These are phyloP conservation scores for Trametes sp. DNA, from an alignment of 1,284 basidiomycete genomes.

Conservation along the genomic window DNA sequence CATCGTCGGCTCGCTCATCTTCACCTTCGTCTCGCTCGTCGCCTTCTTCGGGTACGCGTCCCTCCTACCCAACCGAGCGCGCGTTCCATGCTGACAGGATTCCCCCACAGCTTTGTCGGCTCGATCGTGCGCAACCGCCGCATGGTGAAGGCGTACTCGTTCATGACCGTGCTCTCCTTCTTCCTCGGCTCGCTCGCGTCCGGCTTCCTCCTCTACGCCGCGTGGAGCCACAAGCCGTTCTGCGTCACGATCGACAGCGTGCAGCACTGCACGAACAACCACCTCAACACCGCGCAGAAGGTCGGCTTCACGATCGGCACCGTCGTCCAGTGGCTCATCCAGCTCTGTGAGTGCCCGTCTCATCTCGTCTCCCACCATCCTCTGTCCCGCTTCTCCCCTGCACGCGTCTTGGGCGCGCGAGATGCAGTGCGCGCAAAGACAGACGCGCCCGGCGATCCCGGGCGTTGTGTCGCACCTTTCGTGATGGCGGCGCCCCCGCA, in stretches of 20 bases:
- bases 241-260: slow-evolving; percentile 31
- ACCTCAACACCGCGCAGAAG: slow-evolving; percentile 37
- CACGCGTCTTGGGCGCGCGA: background rate
- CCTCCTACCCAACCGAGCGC: background rate
- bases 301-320: slow-evolving; percentile 34
- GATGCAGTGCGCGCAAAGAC: background rate
- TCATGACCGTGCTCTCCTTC: slow-evolving; percentile 54
- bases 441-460: background rate
- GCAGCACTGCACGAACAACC: slow-evolving; percentile 27
- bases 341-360: slow-evolving; percentile 53
- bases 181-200: slow-evolving; percentile 54
- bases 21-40: slow-evolving; percentile 54
- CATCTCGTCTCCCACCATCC: background rate
- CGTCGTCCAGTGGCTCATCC: slow-evolving; percentile 53
- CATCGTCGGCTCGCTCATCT: slow-evolving; percentile 55
- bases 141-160: slow-evolving; percentile 57
- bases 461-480: background rate
- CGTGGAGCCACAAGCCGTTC: slow-evolving; percentile 37
- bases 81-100: background rate
- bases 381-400: no score
- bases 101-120: slow-evolving; percentile 53
- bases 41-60: slow-evolving; percentile 59
- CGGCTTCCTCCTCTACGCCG: slow-evolving; percentile 47
- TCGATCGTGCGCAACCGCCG: slow-evolving; percentile 53
- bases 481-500: background rate